A percentile compares a stretch with the other conserved stretches of the same genome.
Evolutionary conservation across 2,329 filamentous ascomycete genomes (phyloP).

Genomic region (Cladosporium sphaerospermum): DNA sequence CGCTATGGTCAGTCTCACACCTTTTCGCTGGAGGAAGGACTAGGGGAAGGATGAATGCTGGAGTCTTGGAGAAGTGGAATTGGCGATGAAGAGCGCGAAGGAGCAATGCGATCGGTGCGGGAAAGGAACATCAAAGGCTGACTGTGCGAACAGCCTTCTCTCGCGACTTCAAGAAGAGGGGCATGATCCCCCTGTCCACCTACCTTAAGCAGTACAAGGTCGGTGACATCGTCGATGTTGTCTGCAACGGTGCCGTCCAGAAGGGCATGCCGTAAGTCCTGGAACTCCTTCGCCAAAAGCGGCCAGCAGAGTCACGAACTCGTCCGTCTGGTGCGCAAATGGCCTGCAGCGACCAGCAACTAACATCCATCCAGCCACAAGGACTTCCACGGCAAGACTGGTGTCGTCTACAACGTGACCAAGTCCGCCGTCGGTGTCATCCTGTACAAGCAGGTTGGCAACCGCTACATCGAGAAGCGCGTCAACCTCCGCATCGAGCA

Average conservation of each 20-base stretch:
- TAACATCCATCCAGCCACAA: slow-evolving; percentile 63
- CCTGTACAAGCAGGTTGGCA: slow-evolving; percentile 99
- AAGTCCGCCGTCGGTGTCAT: slow-evolving; percentile 97
- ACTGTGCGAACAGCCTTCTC: slow-evolving; percentile 58
- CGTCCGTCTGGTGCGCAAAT: background rate
- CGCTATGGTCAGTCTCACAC: slow-evolving; percentile 33
- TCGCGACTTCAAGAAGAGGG: slow-evolving; percentile 90
- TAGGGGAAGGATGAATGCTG: background rate
- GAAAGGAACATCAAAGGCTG: slow-evolving; percentile 14
- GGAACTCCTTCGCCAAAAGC: background rate
- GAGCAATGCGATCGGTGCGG: slow-evolving; percentile 3
- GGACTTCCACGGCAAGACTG: slow-evolving; percentile 98
- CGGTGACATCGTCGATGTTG: slow-evolving; percentile 98
- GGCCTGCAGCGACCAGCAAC: background rate
- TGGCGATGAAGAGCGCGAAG: slow-evolving; percentile 45
- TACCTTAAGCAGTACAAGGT: slow-evolving; percentile 96
- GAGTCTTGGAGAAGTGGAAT: background rate
- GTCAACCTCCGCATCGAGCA: slow-evolving; percentile 99
- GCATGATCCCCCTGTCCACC: slow-evolving; percentile 85
- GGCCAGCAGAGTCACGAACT: background rate
- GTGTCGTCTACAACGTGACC: slow-evolving; percentile 73
- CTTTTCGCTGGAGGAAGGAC: slow-evolving; percentile 9
- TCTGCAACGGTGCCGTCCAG: slow-evolving; percentile 96
- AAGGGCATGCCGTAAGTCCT: slow-evolving; percentile 68
- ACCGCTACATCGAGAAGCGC: slow-evolving; percentile 99